A percentile compares a stretch with the other conserved stretches of the same genome.
These are phyloP conservation scores for Spiraea crenata DNA, from an alignment of 331 rosid genomes.

Conservation along the genomic window DNA sequence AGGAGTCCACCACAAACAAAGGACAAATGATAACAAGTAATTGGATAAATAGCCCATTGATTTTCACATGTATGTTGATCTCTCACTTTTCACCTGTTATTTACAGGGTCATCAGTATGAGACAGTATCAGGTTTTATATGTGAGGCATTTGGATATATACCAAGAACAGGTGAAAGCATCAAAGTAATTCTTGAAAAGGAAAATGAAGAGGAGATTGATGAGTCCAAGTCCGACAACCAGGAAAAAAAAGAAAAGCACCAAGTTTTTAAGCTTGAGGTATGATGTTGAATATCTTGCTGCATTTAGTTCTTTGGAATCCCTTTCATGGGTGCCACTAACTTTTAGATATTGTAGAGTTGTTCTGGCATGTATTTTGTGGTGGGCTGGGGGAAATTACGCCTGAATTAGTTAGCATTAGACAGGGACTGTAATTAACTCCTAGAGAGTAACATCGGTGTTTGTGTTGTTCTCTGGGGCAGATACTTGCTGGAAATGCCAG, in stretches of 20 bases:
- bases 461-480: slow-evolving; percentile 43
- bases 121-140: slow-evolving; percentile 95
- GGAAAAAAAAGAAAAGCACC: slow-evolving; percentile 67
- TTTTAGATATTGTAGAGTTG: slow-evolving; percentile 2
- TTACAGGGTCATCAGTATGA: slow-evolving; percentile 95
- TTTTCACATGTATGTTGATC: slow-evolving; percentile 6
- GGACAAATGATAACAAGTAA: too few relatives aligned
- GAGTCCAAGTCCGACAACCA: slow-evolving; percentile 64
- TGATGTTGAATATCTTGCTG: slow-evolving; percentile 4
- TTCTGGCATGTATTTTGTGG: not conserved
- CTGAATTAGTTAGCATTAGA: not conserved
- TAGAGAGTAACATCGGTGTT: not conserved
- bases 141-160: slow-evolving; percentile 94
- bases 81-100: slow-evolving; percentile 15
- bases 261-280: slow-evolving; percentile 86
- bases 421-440: not conserved
- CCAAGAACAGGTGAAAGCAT: slow-evolving; percentile 94
- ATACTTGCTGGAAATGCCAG: slow-evolving; percentile 95
- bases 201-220: slow-evolving; percentile 60
- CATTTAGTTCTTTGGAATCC: slow-evolving; percentile 21
- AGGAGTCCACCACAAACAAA: too few relatives aligned
- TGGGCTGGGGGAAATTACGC: not conserved
- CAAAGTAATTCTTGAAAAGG: slow-evolving; percentile 86
- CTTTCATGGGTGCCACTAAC: not conserved
- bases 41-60: not conserved